Percentiles rank a stretch among this genome's conserved stretches.
Evolutionary conservation across 345 rosid species (phyloP).

Genomic region (Bruguiera parviflora): DNA sequence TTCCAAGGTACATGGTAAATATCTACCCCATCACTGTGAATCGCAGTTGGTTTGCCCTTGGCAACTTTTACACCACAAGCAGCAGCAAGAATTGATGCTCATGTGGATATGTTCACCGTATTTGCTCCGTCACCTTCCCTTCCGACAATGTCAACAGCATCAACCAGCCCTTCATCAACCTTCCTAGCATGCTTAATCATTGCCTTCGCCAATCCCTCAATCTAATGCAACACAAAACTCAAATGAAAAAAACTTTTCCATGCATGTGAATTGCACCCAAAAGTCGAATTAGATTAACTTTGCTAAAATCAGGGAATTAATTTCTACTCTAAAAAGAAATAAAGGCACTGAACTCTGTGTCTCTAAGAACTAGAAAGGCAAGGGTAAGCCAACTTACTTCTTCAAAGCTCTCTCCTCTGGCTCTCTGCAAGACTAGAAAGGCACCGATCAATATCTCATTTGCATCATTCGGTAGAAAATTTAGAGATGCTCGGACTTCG

Average conservation of each 20-base stretch:
- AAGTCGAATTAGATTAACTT: too few species aligned
- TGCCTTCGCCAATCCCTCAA: slow-evolving; percentile 81
- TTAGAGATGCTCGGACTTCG: slow-evolving; percentile 68
- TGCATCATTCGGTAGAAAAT: slow-evolving; percentile 55
- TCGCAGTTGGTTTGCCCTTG: slow-evolving; percentile 45
- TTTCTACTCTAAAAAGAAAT: neutral
- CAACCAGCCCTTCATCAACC: slow-evolving; percentile 75
- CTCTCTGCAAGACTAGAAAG: slow-evolving; percentile 78
- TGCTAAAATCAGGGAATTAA: neutral
- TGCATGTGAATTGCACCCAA: too few species aligned
- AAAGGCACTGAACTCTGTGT: neutral
- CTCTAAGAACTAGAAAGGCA: neutral
- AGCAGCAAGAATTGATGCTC: slow-evolving; percentile 88
- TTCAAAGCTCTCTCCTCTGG: slow-evolving; percentile 93
- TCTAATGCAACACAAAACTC: slow-evolving; percentile 25
- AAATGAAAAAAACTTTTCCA: neutral
- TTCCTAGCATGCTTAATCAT: slow-evolving; percentile 73
- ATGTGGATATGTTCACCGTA: slow-evolving; percentile 92
- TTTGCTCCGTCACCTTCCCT: slow-evolving; percentile 96
- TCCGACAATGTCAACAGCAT: slow-evolving; percentile 85
- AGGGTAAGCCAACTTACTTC: slow-evolving; percentile 42
- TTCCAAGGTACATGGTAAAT: too few species aligned
- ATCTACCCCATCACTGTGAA: neutral
- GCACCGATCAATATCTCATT: slow-evolving; percentile 78
- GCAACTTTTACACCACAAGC: slow-evolving; percentile 98